Evolutionary conservation across 225 moss, liverwort and hornwort species (phyloP).

Genomic region (Neckera pumila): DNA sequence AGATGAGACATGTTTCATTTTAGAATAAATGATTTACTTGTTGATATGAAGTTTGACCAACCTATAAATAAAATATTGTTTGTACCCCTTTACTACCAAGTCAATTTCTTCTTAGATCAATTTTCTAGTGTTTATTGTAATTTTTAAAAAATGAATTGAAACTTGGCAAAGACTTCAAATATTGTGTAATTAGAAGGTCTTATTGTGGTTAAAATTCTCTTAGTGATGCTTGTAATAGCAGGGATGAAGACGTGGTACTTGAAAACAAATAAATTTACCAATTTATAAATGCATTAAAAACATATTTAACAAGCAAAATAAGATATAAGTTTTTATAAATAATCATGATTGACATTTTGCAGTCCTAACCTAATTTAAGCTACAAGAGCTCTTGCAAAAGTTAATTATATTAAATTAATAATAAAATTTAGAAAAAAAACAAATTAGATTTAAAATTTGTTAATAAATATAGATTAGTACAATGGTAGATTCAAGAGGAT

Average conservation of each 20-base stretch:
- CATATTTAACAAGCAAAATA: neutral
- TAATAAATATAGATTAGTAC: neutral
- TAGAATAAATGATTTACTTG: neutral
- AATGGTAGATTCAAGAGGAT: neutral
- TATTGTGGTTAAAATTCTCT: neutral
- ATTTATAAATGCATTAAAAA: neutral
- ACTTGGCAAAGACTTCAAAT: neutral
- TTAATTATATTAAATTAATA: neutral
- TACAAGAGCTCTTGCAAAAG: neutral
- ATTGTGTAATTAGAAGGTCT: fast-evolving
- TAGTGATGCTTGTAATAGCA: neutral
- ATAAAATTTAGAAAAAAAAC: too few species aligned
- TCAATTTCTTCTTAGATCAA: neutral
- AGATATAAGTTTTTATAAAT: neutral
- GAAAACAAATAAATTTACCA: neutral
- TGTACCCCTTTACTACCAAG: neutral
- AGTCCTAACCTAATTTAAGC: neutral
- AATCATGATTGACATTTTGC: neutral
- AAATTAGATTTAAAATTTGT: neutral
- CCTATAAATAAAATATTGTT: neutral
- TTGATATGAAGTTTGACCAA: neutral
- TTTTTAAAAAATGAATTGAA: neutral
- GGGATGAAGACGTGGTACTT: neutral
- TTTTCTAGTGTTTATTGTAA: neutral
- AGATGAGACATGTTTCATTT: neutral